phyloP scores from a whole-genome alignment of 371 early-diverging fungal species.

The Funneliformis caledonium region DNA sequence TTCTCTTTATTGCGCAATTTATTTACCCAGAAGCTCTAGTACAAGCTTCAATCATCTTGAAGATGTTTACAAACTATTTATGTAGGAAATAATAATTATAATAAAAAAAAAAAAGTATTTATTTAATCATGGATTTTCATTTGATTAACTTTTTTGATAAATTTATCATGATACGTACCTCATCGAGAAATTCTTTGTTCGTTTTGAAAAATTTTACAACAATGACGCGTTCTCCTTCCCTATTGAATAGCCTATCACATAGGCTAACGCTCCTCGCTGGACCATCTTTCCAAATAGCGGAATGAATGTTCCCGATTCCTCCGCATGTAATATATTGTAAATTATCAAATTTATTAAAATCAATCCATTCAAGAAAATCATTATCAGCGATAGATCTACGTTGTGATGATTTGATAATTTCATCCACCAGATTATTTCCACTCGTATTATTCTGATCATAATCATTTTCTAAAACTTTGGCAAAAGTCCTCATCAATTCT shows the following conservation, averaged over 20 bases:
- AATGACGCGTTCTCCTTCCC: not conserved
- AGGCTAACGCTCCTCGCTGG: not conserved
- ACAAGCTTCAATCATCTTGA: not conserved
- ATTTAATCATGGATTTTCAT: not conserved
- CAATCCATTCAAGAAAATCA: slow-evolving; percentile 15
- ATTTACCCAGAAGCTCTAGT: not conserved
- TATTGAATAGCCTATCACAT: not conserved
- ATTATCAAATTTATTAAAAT: not conserved
- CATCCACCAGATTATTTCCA: not conserved
- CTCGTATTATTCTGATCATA: not conserved
- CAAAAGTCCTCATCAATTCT: not conserved
- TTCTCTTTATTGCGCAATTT: not conserved
- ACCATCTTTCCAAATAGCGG: not conserved
- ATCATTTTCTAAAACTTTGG: not conserved
- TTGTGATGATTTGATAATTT: not conserved
- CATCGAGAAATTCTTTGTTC: not conserved
- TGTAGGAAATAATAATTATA: too few relatives aligned
- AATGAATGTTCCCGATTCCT: not conserved
- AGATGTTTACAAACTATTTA: not conserved
- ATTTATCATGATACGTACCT: not conserved
- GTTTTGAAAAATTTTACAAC: not conserved
- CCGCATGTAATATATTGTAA: not conserved
- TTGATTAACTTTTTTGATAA: not conserved
- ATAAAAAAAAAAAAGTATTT: not conserved
- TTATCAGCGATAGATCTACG: not conserved